Base-by-base conservation (phyloP, 177 flowering plant species). In the Vitis hybrid region DNA sequence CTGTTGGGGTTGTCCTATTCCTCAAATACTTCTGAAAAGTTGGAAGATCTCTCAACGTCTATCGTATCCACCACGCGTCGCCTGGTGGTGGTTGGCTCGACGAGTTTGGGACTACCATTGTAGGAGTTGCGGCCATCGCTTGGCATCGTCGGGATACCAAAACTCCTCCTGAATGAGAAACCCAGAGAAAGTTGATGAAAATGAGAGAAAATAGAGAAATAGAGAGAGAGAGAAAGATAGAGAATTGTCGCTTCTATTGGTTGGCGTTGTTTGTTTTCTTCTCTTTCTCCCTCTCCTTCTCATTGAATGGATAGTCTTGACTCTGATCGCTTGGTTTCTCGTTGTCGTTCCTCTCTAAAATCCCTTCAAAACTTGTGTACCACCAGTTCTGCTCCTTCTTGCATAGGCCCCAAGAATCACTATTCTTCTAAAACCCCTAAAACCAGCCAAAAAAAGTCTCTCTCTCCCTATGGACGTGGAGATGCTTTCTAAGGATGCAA, bases 21-120 rank as follows among this genome's bases (percentile, higher is more conserved):
- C 31, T n/a, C 71, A 2, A 61, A 34, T 34, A 52, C 10, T 20
- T 52, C 45, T 1, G 72, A 31, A 16, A 26, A 2, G 57, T 16
- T 22, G 62, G 57, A 15, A 15, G 62, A 7, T 5, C 66, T 59
- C 29, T 69, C 73, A 1, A 66, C 51, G 59, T 77, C 85, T 1
- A 66, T 55, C 15, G 71, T 45, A 49, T 85, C 88, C 0, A 72
- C 60, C 39, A 82, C 82, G 16, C 89, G 77, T 31, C 89, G 79
- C 64, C 85, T 76, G 2, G 85, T 68, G 20, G 76, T 65, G 50
- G 52, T 75, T 39, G 73, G 53, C 34, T 69, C 80, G 45, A 56
- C 59, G 31, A 55, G 19, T 19, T 63, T 59, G 10, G 86, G 85
- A 48, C 85, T 83, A 4, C 65, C 76, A 53, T 59, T 63, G 61